Percentiles rank a stretch among this genome's conserved stretches.
phyloP scores from a whole-genome alignment of 2,329 filamentous ascomycete genomes.

The Dendryphion nanum region DNA sequence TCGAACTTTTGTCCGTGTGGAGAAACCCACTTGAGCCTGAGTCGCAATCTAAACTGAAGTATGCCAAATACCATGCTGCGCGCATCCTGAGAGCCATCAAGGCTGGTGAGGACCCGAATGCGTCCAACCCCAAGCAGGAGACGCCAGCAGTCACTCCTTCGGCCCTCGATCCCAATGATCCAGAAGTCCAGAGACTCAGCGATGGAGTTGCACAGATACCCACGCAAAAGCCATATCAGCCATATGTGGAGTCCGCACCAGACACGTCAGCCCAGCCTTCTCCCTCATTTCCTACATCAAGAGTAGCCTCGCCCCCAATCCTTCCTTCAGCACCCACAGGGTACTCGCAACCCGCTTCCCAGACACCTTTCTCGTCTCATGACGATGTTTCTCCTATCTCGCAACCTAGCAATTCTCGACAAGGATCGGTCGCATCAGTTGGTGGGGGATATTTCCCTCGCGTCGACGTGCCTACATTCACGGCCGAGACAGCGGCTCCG shows the following conservation, averaged over 20 bases:
- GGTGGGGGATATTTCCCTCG: constrained; percentile 60
- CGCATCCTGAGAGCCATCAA: constrained; percentile 89
- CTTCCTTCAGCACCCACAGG: constrained; percentile 29
- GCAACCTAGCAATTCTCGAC: constrained; percentile 42
- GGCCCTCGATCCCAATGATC: constrained; percentile 61
- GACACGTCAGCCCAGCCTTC: constrained; percentile 54
- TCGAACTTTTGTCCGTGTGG: constrained; percentile 87
- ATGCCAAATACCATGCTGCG: constrained; percentile 91
- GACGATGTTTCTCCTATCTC: constrained; percentile 55
- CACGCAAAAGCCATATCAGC: constrained; percentile 36
- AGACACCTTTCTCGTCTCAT: constrained; percentile 38
- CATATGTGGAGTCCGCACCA: constrained; percentile 60
- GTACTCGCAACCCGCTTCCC: constrained; percentile 21
- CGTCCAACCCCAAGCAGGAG: constrained; percentile 74
- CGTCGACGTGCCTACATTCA: constrained; percentile 45
- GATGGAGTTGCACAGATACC: constrained; percentile 27
- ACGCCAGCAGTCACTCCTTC: constrained; percentile 37
- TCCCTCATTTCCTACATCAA: constrained; percentile 37
- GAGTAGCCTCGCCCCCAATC: constrained; percentile 44
- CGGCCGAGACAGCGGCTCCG: constrained; percentile 36
- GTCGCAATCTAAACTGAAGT: constrained; percentile 84
- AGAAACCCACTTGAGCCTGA: constrained; percentile 67
- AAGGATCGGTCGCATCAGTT: constrained; percentile 44
- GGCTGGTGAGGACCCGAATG: constrained; percentile 87
- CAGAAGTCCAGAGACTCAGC: constrained; percentile 59